Conservation (phyloP, 2,329 filamentous ascomycete genomes). For the Fusarium sterilihyphosum region DNA sequence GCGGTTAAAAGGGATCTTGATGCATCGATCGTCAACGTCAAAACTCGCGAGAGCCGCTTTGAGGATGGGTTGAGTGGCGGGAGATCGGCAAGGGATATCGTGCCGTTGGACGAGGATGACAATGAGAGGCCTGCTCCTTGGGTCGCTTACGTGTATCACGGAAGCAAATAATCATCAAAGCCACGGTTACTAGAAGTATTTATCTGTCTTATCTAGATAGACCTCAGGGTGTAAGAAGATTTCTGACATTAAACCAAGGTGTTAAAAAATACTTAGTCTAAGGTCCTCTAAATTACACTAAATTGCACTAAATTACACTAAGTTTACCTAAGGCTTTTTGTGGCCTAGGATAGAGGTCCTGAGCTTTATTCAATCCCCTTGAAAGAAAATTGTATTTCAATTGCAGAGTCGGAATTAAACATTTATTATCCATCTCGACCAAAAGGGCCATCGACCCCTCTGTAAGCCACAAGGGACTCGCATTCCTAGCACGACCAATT, state of each 20-base stretch:
- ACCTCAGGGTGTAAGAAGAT: no score
- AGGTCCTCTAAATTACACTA: no score
- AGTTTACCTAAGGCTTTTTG: no score
- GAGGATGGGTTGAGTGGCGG: rapidly evolving
- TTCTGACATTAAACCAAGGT: no score
- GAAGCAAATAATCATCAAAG: background rate
- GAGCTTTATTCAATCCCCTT: no score
- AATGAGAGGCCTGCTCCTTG: background rate
- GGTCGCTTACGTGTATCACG: background rate
- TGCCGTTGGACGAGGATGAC: background rate
- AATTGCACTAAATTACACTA: no score
- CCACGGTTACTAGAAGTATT: background rate
- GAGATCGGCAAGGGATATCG: background rate
- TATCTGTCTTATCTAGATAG: background rate
- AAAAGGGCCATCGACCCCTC: background rate
- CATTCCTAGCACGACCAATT: background rate
- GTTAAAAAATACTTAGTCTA: no score
- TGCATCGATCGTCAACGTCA: rapidly evolving
- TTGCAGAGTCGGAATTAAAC: background rate
- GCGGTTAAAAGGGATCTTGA: rapidly evolving
- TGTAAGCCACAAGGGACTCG: background rate
- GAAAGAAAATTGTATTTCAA: no score
- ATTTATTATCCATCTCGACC: rapidly evolving
- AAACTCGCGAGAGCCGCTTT: no score
- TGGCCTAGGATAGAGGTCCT: no score